Evolutionary conservation across 2,329 filamentous ascomycete species (phyloP).

Genomic region (Stromatinia cepivora): DNA sequence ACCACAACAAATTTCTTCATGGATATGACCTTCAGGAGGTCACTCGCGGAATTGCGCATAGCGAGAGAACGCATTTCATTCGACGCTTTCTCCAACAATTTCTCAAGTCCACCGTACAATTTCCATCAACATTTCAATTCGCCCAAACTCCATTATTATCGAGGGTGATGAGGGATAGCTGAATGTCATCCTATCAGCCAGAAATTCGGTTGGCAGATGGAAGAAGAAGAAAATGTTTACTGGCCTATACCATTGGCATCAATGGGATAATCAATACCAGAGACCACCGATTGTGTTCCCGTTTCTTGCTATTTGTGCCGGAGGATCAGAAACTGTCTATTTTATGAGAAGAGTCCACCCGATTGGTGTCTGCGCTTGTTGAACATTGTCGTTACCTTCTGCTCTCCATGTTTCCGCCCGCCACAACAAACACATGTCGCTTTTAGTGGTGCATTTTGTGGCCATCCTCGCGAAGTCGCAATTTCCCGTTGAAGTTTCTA

Average conservation of each 20-base stretch:
- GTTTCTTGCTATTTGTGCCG: neutral
- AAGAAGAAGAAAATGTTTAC: neutral
- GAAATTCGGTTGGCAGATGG: neutral
- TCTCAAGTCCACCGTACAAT: neutral
- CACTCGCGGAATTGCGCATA: neutral
- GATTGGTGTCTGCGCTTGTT: neutral
- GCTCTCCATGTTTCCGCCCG: neutral
- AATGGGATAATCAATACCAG: neutral
- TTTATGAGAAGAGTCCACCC: neutral
- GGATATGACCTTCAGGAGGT: neutral
- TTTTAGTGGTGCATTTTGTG: conserved; percentile 13
- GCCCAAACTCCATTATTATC: neutral
- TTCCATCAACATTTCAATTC: neutral
- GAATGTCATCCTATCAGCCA: neutral
- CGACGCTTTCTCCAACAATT: no score
- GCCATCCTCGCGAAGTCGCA: conserved; percentile 22
- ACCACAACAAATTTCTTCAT: no score
- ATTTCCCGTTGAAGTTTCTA: conserved; percentile 24
- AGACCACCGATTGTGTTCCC: neutral
- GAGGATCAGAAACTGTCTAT: neutral
- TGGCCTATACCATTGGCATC: neutral
- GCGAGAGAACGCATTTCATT: neutral
- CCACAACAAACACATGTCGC: neutral
- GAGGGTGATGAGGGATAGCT: neutral
- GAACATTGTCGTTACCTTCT: neutral